Evolutionary conservation across 768 basidiomycete genomes (phyloP), one percentile per base, ranked within the genome.

Genomic region (Russula foetens): DNA sequence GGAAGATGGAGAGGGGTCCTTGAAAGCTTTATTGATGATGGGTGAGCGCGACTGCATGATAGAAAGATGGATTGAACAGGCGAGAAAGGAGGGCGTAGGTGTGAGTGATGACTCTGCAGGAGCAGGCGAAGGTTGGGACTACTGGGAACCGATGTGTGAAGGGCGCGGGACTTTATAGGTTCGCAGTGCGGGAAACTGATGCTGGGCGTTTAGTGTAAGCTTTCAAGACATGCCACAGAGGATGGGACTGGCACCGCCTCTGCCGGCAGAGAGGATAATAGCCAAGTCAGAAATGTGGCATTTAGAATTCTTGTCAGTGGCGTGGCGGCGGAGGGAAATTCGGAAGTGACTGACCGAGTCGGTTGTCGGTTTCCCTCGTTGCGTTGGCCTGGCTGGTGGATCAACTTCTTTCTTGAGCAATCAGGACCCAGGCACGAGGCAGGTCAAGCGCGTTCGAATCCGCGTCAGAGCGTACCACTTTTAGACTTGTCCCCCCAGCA

Each of bases 1-100:
- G 8, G 60, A 31, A 23, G 60, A 57, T 17, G 58, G 58, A 45
- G 60, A 46, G 5, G 60, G 51, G n/a, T 62, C 61, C 24, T 62
- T 62, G 61, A 53, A 50, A 29, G 33, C 1, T 38, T 31, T 62
- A 43, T 26, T 57, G 44, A 28, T 39, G 19, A n/a, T n/a, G 45
- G 29, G 29, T 19, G 23, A 23, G 23, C 17, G 5, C 4, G 12
- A 43, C 5, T 43, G 51, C 61, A 62, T 62, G 56, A n/a, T 8
- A 50, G 31, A 3, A 44, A 14, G 39, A 17, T 8, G 43, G 3
- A n/a, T 35, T 49, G 33, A 50, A 52, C 23, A 35, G 8, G 26
- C 23, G 39, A 43, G 38, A 23, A 19, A 45, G 7, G 1, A 11
- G 21, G 24, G 2, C 15, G 24, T 28, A 11, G 46, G 26, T 3